Evolutionary conservation across 306 rosid genomes (phyloP).

Genomic region (Lathyrus tuberosus): DNA sequence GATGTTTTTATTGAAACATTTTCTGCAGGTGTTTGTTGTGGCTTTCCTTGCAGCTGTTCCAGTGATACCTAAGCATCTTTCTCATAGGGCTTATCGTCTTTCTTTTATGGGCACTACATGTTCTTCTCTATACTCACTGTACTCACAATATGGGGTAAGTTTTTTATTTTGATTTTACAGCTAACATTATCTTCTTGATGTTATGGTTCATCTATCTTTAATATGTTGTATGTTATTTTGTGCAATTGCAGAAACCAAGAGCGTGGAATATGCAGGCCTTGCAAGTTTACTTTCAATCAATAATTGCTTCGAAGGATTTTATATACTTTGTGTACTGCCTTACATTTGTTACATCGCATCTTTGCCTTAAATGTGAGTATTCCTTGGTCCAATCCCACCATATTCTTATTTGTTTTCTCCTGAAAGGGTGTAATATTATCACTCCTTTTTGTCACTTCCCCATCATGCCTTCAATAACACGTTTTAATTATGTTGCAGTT

Average conservation of each 20-base stretch:
- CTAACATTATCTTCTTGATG: slow-evolving; percentile 17
- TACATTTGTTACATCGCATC: slow-evolving; percentile 75
- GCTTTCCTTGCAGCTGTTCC: slow-evolving; percentile 86
- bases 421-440: slow-evolving; percentile 6
- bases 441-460: slow-evolving; percentile 9
- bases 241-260: slow-evolving; percentile 77
- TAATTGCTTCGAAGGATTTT: slow-evolving; percentile 79
- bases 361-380: slow-evolving; percentile 80
- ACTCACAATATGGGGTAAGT: slow-evolving; percentile 77
- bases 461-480: slow-evolving; percentile 32
- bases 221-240: slow-evolving; percentile 32
- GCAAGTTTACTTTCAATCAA: slow-evolving; percentile 83
- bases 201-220: slow-evolving; percentile 24
- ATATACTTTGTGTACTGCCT: slow-evolving; percentile 84
- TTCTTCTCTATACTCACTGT: slow-evolving; percentile 80
- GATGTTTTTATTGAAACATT: slow-evolving; percentile 25
- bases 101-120: slow-evolving; percentile 86
- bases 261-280: slow-evolving; percentile 90
- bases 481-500: slow-evolving; percentile 61
- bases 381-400: slow-evolving; percentile 31
- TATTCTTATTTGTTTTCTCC: slow-evolving; percentile 9
- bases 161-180: slow-evolving; percentile 25
- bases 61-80: slow-evolving; percentile 71
- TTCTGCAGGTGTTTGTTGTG: slow-evolving; percentile 78
- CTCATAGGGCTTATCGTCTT: slow-evolving; percentile 87